Conservation (phyloP, 148 eudicot genomes). For the Suaeda aralocaspica region DNA sequence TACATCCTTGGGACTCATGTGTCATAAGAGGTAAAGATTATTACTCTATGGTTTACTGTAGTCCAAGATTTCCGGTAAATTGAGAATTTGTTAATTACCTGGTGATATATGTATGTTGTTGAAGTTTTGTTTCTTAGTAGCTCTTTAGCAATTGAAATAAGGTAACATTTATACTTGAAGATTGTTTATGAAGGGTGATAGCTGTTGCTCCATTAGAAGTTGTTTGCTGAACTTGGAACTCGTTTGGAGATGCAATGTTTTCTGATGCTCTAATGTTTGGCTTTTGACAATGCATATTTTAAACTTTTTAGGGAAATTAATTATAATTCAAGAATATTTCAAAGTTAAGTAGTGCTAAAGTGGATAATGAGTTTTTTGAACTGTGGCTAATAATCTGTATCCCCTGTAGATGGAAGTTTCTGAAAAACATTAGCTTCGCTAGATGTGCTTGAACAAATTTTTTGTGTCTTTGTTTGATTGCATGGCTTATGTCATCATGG, state of each 20-base stretch:
- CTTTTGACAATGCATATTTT: not conserved
- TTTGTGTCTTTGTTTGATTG: not conserved
- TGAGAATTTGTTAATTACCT: not conserved
- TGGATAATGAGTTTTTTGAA: not conserved
- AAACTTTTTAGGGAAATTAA: not conserved
- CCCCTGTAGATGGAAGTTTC: not conserved
- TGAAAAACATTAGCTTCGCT: not conserved
- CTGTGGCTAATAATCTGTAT: not conserved
- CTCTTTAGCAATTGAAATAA: not conserved
- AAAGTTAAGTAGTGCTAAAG: not conserved
- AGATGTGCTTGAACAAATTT: not conserved
- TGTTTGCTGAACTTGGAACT: not conserved
- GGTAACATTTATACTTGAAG: not conserved
- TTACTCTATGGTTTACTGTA: not conserved
- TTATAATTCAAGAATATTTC: not conserved
- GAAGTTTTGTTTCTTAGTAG: not conserved
- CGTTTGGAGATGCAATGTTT: not conserved
- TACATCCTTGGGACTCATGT: constrained; percentile 83
- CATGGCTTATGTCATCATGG: not conserved
- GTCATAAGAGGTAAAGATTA: constrained; percentile 60
- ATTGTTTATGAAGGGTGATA: not conserved
- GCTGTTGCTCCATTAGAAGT: not conserved
- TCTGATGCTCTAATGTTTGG: not conserved
- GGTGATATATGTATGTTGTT: not conserved
- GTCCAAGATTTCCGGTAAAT: not conserved